phyloP scores from a whole-genome alignment of 2,329 filamentous ascomycete genomes.

The Beauveria rudraprayagi region DNA sequence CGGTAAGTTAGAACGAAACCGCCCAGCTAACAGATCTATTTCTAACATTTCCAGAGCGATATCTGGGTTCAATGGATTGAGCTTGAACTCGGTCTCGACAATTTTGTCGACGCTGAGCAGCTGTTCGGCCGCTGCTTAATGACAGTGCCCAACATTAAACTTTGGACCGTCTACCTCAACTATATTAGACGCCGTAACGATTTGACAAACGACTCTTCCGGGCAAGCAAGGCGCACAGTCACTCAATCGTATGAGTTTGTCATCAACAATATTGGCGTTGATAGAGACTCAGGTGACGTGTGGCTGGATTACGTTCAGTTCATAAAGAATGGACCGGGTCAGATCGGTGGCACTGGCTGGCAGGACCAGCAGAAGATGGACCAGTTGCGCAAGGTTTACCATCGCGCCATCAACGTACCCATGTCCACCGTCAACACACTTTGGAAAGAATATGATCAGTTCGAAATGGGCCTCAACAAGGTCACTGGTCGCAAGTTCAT shows the following conservation, averaged over 20 bases:
- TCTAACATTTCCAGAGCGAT: slow-evolving; percentile 61
- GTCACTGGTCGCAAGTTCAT: slow-evolving; percentile 89
- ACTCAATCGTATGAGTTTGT: slow-evolving; percentile 88
- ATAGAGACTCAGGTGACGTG: slow-evolving; percentile 79
- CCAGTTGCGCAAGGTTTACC: slow-evolving; percentile 81
- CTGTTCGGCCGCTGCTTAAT: slow-evolving; percentile 77
- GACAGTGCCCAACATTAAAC: slow-evolving; percentile 69
- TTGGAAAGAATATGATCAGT: slow-evolving; percentile 97
- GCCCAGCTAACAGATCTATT: slow-evolving; percentile 4
- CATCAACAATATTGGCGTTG: slow-evolving; percentile 79
- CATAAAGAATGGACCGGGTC: slow-evolving; percentile 78
- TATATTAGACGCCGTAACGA: slow-evolving; percentile 91
- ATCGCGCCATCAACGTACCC: slow-evolving; percentile 80
- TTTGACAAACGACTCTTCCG: slow-evolving; percentile 65
- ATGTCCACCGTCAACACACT: slow-evolving; percentile 73
- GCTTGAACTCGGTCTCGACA: slow-evolving; percentile 82
- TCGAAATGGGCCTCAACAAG: slow-evolving; percentile 91
- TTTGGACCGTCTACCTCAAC: slow-evolving; percentile 92
- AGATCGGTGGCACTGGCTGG: slow-evolving; percentile 79
- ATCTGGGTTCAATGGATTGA: slow-evolving; percentile 84
- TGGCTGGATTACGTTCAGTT: slow-evolving; percentile 97
- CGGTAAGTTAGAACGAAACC: slow-evolving; percentile 54
- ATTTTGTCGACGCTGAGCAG: slow-evolving; percentile 70
- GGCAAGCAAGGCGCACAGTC: slow-evolving; percentile 69
- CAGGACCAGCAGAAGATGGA: slow-evolving; percentile 99